These are phyloP conservation scores for Fraxinus albicans DNA, from an alignment of 305 asterid species.

Conservation along the genomic window DNA sequence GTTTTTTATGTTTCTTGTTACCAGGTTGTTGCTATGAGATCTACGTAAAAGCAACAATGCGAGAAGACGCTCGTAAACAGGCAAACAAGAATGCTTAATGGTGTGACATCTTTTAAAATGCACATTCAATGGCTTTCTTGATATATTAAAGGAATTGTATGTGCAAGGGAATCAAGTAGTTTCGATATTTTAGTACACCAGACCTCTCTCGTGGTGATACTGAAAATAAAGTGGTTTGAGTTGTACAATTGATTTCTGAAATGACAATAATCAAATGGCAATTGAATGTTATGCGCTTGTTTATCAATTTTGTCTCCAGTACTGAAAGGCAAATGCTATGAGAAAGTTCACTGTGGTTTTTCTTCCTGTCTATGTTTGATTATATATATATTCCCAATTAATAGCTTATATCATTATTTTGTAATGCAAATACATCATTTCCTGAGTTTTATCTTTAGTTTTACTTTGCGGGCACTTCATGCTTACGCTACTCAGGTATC, in stretches of 20 bases:
- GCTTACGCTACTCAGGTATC: neutral
- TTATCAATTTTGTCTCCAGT: neutral
- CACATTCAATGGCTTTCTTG: neutral
- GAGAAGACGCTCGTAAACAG: slow-evolving; percentile 5
- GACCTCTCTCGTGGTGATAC: neutral
- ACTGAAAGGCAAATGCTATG: neutral
- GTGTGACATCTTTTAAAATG: neutral
- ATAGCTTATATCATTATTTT: neutral
- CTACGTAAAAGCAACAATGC: slow-evolving; percentile 3
- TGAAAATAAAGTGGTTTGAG: slow-evolving; percentile 9
- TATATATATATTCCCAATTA: neutral
- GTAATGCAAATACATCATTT: neutral
- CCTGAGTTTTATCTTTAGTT: neutral
- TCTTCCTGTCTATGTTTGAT: neutral
- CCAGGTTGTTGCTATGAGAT: slow-evolving; percentile 6
- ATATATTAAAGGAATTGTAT: neutral
- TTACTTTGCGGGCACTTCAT: neutral
- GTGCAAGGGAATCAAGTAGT: neutral
- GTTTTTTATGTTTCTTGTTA: neutral
- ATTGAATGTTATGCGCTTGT: neutral
- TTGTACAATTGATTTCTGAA: neutral
- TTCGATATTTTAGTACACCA: neutral
- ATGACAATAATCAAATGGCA: neutral
- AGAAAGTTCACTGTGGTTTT: neutral
- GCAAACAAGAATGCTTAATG: neutral